Conservation (phyloP, 257 asterid genomes). For the Anisodus acutangulus region DNA sequence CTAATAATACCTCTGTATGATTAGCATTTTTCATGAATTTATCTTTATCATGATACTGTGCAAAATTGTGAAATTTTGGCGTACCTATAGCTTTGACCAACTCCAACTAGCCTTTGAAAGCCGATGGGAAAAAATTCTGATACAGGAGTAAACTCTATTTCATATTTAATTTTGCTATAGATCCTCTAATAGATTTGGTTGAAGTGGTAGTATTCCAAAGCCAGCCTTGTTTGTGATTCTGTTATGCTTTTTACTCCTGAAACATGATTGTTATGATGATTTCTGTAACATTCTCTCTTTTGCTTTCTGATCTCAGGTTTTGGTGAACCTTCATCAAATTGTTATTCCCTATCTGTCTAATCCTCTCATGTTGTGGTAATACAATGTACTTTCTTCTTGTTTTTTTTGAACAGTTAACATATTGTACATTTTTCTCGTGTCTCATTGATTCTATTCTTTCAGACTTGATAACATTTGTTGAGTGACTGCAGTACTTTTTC, state of each 20-base stretch:
- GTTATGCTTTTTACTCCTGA: background rate
- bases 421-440: constrained; percentile 30
- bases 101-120: background rate
- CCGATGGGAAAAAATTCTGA: background rate
- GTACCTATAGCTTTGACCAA: background rate
- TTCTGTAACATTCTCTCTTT: constrained; percentile 27
- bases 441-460: constrained; percentile 29
- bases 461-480: background rate
- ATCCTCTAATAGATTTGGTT: background rate
- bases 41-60: background rate
- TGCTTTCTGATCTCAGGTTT: constrained; percentile 61
- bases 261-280: background rate
- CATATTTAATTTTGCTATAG: background rate
- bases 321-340: constrained; percentile 68
- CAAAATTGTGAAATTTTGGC: background rate
- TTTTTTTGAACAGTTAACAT: constrained; percentile 30
- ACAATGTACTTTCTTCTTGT: constrained; percentile 32
- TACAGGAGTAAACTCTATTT: background rate
- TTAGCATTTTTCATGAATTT: constrained; percentile 20
- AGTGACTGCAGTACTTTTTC: constrained; percentile 20
- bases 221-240: background rate
- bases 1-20: background rate
- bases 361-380: constrained; percentile 85
- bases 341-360: constrained; percentile 84
- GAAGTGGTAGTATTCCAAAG: constrained; percentile 16